These are phyloP conservation scores for Arthrocladium fulminans DNA, from an alignment of 2,329 filamentous ascomycete genomes.

Conservation along the genomic window DNA sequence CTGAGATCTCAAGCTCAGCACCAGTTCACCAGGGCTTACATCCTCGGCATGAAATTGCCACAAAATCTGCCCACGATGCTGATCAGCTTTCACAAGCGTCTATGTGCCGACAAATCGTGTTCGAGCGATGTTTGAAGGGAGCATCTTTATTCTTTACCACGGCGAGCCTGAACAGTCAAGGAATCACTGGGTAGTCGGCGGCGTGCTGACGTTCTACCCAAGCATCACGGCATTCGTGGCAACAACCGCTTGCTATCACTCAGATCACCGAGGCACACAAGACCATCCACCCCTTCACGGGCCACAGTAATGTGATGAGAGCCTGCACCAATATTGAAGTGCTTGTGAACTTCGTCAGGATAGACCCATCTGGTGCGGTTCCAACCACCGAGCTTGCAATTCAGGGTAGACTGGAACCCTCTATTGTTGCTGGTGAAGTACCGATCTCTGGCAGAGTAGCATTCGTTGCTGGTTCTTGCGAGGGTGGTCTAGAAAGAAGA, in stretches of 20 bases:
- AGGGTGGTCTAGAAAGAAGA: too few species aligned
- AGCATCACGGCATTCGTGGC: not conserved
- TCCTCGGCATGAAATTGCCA: not conserved
- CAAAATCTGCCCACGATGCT: not conserved
- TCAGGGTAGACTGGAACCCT: not conserved
- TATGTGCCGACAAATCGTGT: not conserved
- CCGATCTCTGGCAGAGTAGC: too few species aligned
- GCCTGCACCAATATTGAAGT: conserved; percentile 1
- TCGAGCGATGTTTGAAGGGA: not conserved
- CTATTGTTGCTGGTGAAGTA: too few species aligned
- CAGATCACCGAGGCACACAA: conserved; percentile 6
- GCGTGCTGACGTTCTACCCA: conserved; percentile 7
- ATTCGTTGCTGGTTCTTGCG: too few species aligned
- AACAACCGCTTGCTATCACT: not conserved
- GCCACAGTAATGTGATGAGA: not conserved
- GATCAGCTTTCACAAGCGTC: not conserved
- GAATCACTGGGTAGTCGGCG: not conserved
- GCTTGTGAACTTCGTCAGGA: conserved; percentile 35
- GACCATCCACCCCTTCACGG: not conserved
- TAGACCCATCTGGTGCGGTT: conserved; percentile 11
- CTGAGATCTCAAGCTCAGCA: not conserved
- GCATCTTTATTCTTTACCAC: not conserved
- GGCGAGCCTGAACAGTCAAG: not conserved
- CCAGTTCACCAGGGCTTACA: not conserved
- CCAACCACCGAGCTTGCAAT: not conserved